Evolutionary conservation across 495 filamentous ascomycete genomes (phyloP).

Genomic region (Hypoxylon fragiforme): DNA sequence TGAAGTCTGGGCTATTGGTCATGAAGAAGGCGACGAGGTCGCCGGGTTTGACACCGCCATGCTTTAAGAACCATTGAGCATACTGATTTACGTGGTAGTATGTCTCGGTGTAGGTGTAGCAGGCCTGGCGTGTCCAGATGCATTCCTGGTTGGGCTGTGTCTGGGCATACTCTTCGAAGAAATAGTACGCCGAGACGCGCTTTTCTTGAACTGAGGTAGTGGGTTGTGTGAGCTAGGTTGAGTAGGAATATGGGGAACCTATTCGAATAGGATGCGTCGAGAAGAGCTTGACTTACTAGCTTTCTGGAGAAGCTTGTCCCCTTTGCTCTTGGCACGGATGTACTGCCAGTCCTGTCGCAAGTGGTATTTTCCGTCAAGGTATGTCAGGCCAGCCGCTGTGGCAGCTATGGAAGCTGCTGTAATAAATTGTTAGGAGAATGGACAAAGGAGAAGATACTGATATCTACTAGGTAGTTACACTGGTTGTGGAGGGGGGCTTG

Average conservation of each 20-base stretch:
- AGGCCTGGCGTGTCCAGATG: slow-evolving; percentile 68
- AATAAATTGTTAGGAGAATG: no score
- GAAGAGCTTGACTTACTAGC: slow-evolving; percentile 26
- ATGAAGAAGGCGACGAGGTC: slow-evolving; percentile 72
- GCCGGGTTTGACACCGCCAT: slow-evolving; percentile 62
- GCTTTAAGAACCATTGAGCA: slow-evolving; percentile 63
- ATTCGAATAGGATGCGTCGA: background rate
- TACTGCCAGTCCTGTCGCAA: slow-evolving; percentile 60
- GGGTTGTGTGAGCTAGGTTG: slow-evolving; percentile 8
- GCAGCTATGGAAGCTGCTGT: slow-evolving; percentile 59
- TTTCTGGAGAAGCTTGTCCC: slow-evolving; percentile 44
- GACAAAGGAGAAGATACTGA: no score
- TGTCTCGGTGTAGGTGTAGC: slow-evolving; percentile 65
- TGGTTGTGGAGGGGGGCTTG: background rate
- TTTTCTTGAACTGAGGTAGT: slow-evolving; percentile 49
- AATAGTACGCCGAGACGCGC: slow-evolving; percentile 64
- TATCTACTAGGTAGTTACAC: slow-evolving; percentile 28
- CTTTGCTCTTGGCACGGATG: slow-evolving; percentile 39
- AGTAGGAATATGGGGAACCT: background rate
- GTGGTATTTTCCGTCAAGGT: slow-evolving; percentile 72
- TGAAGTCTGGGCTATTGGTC: slow-evolving; percentile 68
- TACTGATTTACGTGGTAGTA: slow-evolving; percentile 62
- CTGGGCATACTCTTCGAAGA: slow-evolving; percentile 60
- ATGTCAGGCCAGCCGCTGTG: slow-evolving; percentile 57
- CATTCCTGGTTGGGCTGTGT: slow-evolving; percentile 53